Conservation (phyloP, 805 yeast species). For the Kodamaea neixiangensis region DNA sequence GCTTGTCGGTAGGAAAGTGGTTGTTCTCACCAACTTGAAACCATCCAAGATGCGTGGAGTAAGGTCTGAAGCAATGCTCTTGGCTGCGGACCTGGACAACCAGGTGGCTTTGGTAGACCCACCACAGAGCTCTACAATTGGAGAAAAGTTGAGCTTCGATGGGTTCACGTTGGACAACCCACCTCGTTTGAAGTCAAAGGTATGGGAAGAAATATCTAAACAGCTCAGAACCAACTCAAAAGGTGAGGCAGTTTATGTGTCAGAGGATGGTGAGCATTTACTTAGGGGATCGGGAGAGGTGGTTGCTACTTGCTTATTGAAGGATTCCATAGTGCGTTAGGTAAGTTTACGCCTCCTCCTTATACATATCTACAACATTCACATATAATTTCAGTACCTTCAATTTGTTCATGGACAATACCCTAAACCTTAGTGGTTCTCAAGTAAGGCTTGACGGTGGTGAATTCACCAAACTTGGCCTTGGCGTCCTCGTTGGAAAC, state of each 20-base stretch:
- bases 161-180: conserved; percentile 18
- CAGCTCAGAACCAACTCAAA: conserved; percentile 29
- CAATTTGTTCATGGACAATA: no score
- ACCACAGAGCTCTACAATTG: conserved; percentile 36
- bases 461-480: conserved; percentile 61
- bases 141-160: conserved; percentile 42
- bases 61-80: conserved; percentile 62
- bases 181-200: conserved; percentile 32
- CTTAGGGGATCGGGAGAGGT: conserved; percentile 12
- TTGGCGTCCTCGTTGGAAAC: conserved; percentile 62
- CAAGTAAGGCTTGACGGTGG: conserved; percentile 62
- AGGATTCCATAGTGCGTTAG: conserved; percentile 7
- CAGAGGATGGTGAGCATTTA: conserved; percentile 21
- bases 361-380: no score
- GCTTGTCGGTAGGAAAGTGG: conserved; percentile 45
- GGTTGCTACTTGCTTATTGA: conserved; percentile 1
- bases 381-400: no score
- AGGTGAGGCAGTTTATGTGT: conserved; percentile 30
- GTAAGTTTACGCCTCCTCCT: not conserved
- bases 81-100: conserved; percentile 50
- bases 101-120: conserved; percentile 50
- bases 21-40: conserved; percentile 58
- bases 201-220: conserved; percentile 35
- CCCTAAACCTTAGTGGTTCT: conserved; percentile 47
- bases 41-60: conserved; percentile 65